Conservation (phyloP, 768 basidiomycete species). For the Rossbeevera mucosa region DNA sequence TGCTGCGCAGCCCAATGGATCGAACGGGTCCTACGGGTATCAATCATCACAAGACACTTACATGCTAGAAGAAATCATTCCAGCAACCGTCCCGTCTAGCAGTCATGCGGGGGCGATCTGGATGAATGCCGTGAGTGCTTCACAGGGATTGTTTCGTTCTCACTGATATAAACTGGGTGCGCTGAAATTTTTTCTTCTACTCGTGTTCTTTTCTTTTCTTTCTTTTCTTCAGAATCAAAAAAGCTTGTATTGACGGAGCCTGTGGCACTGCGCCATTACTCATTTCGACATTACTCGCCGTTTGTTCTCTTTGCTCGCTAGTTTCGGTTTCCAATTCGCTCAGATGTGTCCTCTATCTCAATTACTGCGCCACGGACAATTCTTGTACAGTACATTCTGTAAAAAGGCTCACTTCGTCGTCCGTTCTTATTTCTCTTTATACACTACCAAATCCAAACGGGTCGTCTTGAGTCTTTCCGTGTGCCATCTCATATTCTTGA, state of each 20-base stretch:
- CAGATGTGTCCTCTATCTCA: not conserved
- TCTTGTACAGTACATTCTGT: slow-evolving; percentile 21
- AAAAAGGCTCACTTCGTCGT: not conserved
- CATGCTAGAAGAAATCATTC: slow-evolving; percentile 65
- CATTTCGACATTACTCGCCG: not conserved
- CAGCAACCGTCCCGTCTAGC: slow-evolving; percentile 27
- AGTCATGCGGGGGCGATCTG: slow-evolving; percentile 34
- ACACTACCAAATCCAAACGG: slow-evolving; percentile 1
- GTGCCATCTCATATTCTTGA: slow-evolving; percentile 7
- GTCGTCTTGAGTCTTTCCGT: slow-evolving; percentile 4
- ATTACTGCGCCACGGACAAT: slow-evolving; percentile 13
- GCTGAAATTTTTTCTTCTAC: not conserved
- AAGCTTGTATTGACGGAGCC: slow-evolving; percentile 18
- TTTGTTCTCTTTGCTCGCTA: slow-evolving; percentile 4
- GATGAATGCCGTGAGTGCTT: slow-evolving; percentile 43
- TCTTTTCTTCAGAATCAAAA: slow-evolving; percentile 19
- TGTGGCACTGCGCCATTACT: not conserved
- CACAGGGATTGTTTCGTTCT: slow-evolving; percentile 26
- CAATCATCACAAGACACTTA: slow-evolving; percentile 58
- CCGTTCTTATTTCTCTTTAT: slow-evolving; percentile 35
- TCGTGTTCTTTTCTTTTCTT: not conserved
- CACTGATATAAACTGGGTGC: slow-evolving; percentile 27
- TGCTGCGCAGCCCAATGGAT: slow-evolving; percentile 50
- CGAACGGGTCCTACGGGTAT: slow-evolving; percentile 49
- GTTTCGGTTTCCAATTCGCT: not conserved